A percentile compares a stretch with the other conserved stretches of the same genome.
phyloP scores from a whole-genome alignment of 768 basidiomycete genomes.

The Mycena rosella region DNA sequence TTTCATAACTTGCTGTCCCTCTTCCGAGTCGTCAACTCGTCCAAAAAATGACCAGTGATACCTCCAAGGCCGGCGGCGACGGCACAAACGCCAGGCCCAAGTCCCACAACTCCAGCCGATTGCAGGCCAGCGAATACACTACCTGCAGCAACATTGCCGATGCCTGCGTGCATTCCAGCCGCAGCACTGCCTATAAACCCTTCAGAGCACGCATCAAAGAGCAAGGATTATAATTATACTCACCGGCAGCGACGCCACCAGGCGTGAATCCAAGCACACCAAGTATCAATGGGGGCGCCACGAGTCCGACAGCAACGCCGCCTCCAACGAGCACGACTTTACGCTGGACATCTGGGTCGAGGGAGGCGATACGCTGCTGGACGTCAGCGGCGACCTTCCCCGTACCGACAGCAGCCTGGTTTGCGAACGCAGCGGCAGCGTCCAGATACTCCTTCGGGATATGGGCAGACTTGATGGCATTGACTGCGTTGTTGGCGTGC shows the following conservation, averaged over 20 bases:
- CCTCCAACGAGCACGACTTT: conserved; percentile 15
- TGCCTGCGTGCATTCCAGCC: conserved; percentile 24
- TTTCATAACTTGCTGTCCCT: conserved; percentile 18
- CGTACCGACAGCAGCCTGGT: conserved; percentile 20
- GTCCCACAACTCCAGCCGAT: conserved; percentile 22
- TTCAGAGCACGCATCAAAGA: conserved; percentile 17
- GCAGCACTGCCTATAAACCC: conserved; percentile 25
- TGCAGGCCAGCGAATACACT: conserved; percentile 24
- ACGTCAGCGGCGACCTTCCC: conserved; percentile 15
- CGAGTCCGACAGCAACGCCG: conserved; percentile 23
- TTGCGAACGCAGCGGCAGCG: conserved; percentile 17
- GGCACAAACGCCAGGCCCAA: conserved; percentile 8
- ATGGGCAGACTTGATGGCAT: conserved; percentile 18
- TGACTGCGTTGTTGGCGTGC: conserved; percentile 13
- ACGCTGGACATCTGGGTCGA: conserved; percentile 16
- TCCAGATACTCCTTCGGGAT: conserved; percentile 20
- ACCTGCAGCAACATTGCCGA: conserved; percentile 22
- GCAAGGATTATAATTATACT: conserved; percentile 13
- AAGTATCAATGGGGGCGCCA: conserved; percentile 18
- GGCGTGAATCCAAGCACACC: conserved; percentile 14
- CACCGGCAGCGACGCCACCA: conserved; percentile 21
- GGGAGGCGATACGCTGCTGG: conserved; percentile 6
- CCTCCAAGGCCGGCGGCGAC: conserved; percentile 24
- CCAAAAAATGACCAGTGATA: conserved; percentile 16
- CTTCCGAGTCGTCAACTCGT: conserved; percentile 16